Percentiles rank a stretch among this genome's conserved stretches.
phyloP scores from a whole-genome alignment of 2,329 filamentous ascomycete genomes.

The Pseudogymnoascus sp. region DNA sequence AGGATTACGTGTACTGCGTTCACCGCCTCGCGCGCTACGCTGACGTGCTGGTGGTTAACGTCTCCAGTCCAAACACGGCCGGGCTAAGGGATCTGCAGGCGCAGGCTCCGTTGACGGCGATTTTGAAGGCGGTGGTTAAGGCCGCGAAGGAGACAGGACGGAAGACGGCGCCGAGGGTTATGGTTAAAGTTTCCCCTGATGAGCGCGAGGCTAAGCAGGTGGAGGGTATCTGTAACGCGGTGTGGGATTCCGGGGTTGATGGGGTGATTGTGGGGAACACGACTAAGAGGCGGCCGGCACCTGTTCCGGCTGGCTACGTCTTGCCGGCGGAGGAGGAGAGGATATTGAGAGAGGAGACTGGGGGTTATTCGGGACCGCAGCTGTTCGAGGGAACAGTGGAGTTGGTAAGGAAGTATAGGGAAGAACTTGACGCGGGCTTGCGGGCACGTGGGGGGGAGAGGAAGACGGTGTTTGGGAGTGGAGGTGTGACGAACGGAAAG shows the following conservation, averaged over 20 bases:
- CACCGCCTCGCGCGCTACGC: constrained; percentile 75
- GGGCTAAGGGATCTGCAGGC: constrained; percentile 83
- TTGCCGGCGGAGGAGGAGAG: constrained; percentile 59
- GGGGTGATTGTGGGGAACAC: constrained; percentile 97
- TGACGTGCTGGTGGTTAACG: constrained; percentile 95
- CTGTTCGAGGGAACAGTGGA: constrained; percentile 74
- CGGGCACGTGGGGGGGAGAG: constrained; percentile 35
- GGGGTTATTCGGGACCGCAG: constrained; percentile 85
- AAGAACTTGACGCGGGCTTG: constrained; percentile 45
- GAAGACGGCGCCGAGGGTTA: constrained; percentile 68
- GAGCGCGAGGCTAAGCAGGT: constrained; percentile 82
- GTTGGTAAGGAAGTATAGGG: constrained; percentile 72
- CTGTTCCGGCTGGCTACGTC: constrained; percentile 57
- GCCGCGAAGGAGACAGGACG: constrained; percentile 63
- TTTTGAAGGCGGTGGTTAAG: constrained; percentile 73
- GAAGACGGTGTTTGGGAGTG: constrained; percentile 88
- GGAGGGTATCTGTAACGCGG: constrained; percentile 77
- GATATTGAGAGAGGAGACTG: constrained; percentile 60
- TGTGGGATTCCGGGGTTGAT: constrained; percentile 77
- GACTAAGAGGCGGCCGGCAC: constrained; percentile 69
- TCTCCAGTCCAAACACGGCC: constrained; percentile 92
- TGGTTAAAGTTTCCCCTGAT: constrained; percentile 97
- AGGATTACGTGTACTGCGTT: constrained; percentile 84
- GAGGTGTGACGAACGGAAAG: constrained; percentile 81
- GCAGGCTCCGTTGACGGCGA: constrained; percentile 68